These are phyloP conservation scores for Fistulinella prunicolor DNA, from an alignment of 768 basidiomycete genomes.

Conservation along the genomic window DNA sequence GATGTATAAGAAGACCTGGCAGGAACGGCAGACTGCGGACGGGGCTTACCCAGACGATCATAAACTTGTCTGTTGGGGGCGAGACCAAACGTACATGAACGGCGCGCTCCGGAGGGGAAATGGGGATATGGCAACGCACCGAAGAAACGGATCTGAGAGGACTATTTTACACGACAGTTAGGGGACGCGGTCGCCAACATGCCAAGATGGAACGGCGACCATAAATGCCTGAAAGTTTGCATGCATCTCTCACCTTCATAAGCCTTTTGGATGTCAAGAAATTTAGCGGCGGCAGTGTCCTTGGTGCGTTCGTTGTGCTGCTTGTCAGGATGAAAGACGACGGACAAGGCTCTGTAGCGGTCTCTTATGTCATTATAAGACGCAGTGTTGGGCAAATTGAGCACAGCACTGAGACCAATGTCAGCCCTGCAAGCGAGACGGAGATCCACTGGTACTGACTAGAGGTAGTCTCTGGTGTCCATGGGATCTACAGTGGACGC, in stretches of 20 bases:
- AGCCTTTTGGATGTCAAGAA: conserved; percentile 77
- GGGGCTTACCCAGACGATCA: conserved; percentile 59
- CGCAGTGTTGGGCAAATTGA: conserved; percentile 66
- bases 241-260: conserved; percentile 60
- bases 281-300: conserved; percentile 59
- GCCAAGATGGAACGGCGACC: background rate
- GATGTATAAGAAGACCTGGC: conserved; percentile 7
- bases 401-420: conserved; percentile 43
- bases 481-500: background rate
- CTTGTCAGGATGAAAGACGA: conserved; percentile 85
- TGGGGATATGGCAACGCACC: conserved; percentile 39
- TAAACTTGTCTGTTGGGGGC: conserved; percentile 58
- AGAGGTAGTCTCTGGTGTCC: conserved; percentile 25
- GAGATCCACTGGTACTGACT: conserved; percentile 20
- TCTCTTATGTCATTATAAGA: conserved; percentile 71
- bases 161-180: conserved; percentile 39
- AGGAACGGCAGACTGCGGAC: conserved; percentile 6
- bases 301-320: conserved; percentile 58
- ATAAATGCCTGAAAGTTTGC: background rate
- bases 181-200: conserved; percentile 3
- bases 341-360: conserved; percentile 65
- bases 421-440: conserved; percentile 1
- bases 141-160: conserved; percentile 66
- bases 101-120: background rate
- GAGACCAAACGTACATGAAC: conserved; percentile 8